These are phyloP conservation scores for Penicillium crustosum DNA, from an alignment of 2,329 filamentous ascomycete genomes.

Conservation along the genomic window DNA sequence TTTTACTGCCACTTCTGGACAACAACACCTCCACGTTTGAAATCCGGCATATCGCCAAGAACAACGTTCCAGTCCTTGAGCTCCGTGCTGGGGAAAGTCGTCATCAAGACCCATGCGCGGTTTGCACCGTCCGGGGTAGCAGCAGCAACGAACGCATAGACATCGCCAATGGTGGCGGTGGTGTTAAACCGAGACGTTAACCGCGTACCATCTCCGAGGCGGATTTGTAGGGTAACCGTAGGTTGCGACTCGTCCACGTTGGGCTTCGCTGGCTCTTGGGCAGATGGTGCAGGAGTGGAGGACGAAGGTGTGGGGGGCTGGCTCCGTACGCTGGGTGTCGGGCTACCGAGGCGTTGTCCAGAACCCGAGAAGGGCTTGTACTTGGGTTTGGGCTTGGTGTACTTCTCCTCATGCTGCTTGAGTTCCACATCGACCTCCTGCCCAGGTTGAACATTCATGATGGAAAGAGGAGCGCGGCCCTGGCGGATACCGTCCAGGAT, in stretches of 20 bases:
- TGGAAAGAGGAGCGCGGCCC: conserved; percentile 61
- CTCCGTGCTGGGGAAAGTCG: conserved; percentile 65
- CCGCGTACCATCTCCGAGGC: conserved; percentile 62
- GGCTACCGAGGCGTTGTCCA: conserved; percentile 63
- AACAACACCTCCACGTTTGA: conserved; percentile 52
- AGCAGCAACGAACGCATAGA: conserved; percentile 61
- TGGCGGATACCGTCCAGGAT: conserved; percentile 64
- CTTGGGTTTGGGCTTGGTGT: conserved; percentile 62
- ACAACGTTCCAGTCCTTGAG: conserved; percentile 54
- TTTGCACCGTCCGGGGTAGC: conserved; percentile 51
- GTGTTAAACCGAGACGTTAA: conserved; percentile 64
- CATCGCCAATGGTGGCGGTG: conserved; percentile 63
- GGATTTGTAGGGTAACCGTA: conserved; percentile 60
- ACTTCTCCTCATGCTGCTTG: conserved; percentile 64
- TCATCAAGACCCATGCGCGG: conserved; percentile 62
- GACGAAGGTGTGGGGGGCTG: conserved; percentile 35
- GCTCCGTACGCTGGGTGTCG: conserved; percentile 55
- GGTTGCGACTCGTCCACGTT: conserved; percentile 59
- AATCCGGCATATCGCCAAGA: conserved; percentile 50
- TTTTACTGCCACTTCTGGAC: conserved; percentile 50
- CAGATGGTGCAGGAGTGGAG: conserved; percentile 21
- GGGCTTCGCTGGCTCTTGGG: conserved; percentile 39
- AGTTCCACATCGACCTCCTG: conserved; percentile 67
- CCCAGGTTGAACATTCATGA: conserved; percentile 62
- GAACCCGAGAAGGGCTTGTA: conserved; percentile 63